Base-by-base conservation (phyloP, 2,329 filamentous ascomycete genomes). In the Epichloe elymi region DNA sequence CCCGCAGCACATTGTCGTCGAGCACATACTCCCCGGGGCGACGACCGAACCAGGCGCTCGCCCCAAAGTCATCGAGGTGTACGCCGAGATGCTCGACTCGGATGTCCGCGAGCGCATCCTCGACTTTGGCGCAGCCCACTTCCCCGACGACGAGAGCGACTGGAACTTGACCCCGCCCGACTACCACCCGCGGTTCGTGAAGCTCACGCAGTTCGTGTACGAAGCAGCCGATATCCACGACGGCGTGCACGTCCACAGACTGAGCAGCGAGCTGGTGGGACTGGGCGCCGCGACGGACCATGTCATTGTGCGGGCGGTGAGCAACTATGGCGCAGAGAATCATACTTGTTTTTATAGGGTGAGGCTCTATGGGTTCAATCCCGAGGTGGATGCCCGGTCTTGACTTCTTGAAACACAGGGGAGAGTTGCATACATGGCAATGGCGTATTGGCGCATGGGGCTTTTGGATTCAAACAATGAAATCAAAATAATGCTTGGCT, bases 51-150 rank as follows among this genome's bases (percentile, higher is more conserved):
- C 82, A 0, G 74, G 70, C 14, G 70, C 81, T 2, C 80, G 81
- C 35, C 87, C 87, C 0, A 74, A 70, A 48, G 72, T 83, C 2
- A 77, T 91, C 52, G 86, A 91, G 61, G 63, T 91, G 8, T 87
- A 84, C 74, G 81, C 75, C 5, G 70, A 74, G 39, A 75, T 83
- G 53, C 69, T 73, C 17, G 73, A 82, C 44, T 46, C 65, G 23
- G 60, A 56, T 2, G 58, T 71, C 26, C 71, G 68, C 36, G 59
- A 67, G 26, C 67, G 68, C 26, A 63, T 74, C 1, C 58, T 60
- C 19, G 65, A 70, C 54, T 79, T 75, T 58, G 69, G 72, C 15
- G 59, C 62, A 8, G 61, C 60, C 3, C 66, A 73, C 39, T 74
- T 73, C 49, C 68, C 70, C 0, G 60, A 63, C 6, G 54, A 63